Percentiles rank a stretch among this genome's conserved stretches.
These are phyloP conservation scores for Decorospora gaudefroyi DNA, from an alignment of 2,329 filamentous ascomycete genomes.

Conservation along the genomic window DNA sequence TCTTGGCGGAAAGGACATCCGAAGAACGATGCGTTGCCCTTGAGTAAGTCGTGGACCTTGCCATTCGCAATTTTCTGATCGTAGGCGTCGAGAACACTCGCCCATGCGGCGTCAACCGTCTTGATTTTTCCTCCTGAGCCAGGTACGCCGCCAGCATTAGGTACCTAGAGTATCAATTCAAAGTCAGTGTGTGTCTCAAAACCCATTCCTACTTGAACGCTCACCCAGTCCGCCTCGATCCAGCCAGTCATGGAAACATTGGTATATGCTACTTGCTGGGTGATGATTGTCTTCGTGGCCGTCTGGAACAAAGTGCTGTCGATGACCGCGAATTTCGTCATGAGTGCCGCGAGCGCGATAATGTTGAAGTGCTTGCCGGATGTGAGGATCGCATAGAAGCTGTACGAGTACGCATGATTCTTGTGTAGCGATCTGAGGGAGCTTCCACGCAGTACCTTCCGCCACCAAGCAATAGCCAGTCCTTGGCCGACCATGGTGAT, in stretches of 20 bases:
- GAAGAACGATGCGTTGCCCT: slow-evolving; percentile 23
- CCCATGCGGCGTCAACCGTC: slow-evolving; percentile 26
- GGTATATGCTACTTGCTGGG: slow-evolving; percentile 24
- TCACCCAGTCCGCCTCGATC: slow-evolving; percentile 26
- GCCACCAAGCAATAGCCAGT: slow-evolving; percentile 35
- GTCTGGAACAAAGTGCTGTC: slow-evolving; percentile 34
- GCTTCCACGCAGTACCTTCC: slow-evolving; percentile 29
- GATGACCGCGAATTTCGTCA: slow-evolving; percentile 35
- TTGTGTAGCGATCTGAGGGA: slow-evolving; percentile 25
- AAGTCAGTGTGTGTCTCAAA: no score
- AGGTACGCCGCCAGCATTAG: slow-evolving; percentile 25
- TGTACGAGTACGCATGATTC: slow-evolving; percentile 33
- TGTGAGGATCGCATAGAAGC: slow-evolving; percentile 30
- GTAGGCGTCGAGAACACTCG: slow-evolving; percentile 27
- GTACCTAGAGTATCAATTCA: no score
- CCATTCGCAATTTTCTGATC: slow-evolving; percentile 30
- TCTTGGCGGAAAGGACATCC: slow-evolving; percentile 28
- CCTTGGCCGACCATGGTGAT: slow-evolving; percentile 31
- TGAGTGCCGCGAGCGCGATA: slow-evolving; percentile 30
- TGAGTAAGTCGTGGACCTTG: slow-evolving; percentile 27
- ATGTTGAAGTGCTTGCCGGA: slow-evolving; percentile 30
- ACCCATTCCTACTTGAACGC: no score
- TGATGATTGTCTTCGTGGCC: slow-evolving; percentile 25
- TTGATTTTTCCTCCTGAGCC: slow-evolving; percentile 24
- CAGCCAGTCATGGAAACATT: slow-evolving; percentile 27